Percentiles rank a stretch among this genome's conserved stretches.
Evolutionary conservation across 805 yeast genomes (phyloP).

Genomic region (Pichia thaimueangensis): DNA sequence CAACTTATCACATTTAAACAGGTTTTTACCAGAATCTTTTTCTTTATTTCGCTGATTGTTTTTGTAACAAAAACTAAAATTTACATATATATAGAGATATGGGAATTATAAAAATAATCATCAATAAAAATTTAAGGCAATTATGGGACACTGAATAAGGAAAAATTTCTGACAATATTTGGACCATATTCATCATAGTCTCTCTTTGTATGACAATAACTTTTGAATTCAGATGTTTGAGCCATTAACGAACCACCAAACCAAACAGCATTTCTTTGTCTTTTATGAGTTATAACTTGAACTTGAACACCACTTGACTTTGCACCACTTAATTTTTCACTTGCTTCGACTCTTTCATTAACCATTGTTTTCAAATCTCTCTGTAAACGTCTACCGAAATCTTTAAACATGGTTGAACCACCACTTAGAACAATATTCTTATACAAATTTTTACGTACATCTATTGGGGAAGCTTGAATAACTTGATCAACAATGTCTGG

Average conservation of each 20-base stretch:
- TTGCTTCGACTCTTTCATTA: conserved; percentile 76
- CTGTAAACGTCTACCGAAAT: conserved; percentile 95
- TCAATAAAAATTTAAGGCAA: no score
- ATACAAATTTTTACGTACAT: conserved; percentile 94
- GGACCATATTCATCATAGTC: conserved; percentile 99
- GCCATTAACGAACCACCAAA: conserved; percentile 97
- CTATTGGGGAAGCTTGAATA: conserved; percentile 92
- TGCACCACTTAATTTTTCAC: conserved; percentile 69
- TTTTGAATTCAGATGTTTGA: conserved; percentile 92
- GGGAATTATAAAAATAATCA: no score
- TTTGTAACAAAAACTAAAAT: no score
- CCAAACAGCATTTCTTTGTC: conserved; percentile 99
- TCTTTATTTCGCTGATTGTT: no score
- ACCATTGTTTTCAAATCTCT: conserved; percentile 86
- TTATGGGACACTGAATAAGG: conserved; percentile 84
- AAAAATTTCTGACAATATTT: conserved; percentile 93
- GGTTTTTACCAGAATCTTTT: no score
- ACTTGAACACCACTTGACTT: conserved; percentile 94
- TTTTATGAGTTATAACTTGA: conserved; percentile 92
- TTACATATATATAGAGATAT: no score
- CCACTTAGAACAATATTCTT: conserved; percentile 94
- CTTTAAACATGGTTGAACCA: conserved; percentile 98
- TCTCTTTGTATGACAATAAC: conserved; percentile 93
- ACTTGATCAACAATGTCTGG: conserved; percentile 96
- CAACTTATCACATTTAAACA: no score